Evolutionary conservation across 805 yeast genomes (phyloP).

Genomic region (Yamadazyma endophytica): DNA sequence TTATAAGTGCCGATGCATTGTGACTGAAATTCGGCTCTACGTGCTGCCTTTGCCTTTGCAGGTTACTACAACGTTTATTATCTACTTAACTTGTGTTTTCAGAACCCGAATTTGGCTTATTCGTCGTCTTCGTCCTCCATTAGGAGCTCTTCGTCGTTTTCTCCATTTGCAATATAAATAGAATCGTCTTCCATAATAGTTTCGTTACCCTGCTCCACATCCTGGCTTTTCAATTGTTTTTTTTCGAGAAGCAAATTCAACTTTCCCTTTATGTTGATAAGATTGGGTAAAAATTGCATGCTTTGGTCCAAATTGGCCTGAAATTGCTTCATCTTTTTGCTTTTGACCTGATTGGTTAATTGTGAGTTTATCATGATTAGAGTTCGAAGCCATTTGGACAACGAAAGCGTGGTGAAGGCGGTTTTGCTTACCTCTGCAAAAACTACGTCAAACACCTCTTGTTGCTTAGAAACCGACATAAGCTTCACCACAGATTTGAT

Average conservation of each 20-base stretch:
- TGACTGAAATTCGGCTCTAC: too few species aligned
- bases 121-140: too few species aligned
- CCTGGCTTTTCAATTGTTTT: conserved; percentile 53
- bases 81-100: too few species aligned
- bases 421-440: conserved; percentile 21
- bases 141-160: conserved; percentile 24
- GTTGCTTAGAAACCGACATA: too few species aligned
- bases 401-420: too few species aligned
- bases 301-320: conserved; percentile 55
- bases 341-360: conserved; percentile 17
- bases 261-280: conserved; percentile 82
- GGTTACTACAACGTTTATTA: too few species aligned
- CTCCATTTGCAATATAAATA: conserved; percentile 35
- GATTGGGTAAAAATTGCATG: conserved; percentile 55
- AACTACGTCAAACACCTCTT: conserved; percentile 23
- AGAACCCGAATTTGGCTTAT: too few species aligned
- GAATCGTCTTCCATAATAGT: conserved; percentile 25
- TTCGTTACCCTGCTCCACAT: conserved; percentile 13
- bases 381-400: conserved; percentile 81
- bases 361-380: conserved; percentile 55
- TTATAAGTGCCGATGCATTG: too few species aligned
- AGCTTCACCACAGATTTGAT: conserved; percentile 32
- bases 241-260: conserved; percentile 75
- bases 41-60: too few species aligned
- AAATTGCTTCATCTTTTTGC: conserved; percentile 36